Percentiles rank a stretch among this genome's conserved stretches.
These are phyloP conservation scores for Quercus variabilis DNA, from an alignment of 306 rosid genomes.

Conservation along the genomic window DNA sequence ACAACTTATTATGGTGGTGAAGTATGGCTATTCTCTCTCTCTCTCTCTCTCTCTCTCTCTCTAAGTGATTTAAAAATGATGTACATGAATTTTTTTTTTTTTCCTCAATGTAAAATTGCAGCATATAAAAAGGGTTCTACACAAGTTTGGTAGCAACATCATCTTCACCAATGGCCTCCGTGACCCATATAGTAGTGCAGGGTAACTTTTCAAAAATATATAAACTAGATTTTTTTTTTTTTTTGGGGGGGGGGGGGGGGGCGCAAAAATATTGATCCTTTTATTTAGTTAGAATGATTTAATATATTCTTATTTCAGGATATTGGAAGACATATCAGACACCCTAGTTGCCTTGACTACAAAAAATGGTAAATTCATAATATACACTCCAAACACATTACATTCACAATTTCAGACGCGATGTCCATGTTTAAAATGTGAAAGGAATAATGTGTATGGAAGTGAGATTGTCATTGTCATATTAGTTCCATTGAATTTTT, in stretches of 20 bases:
- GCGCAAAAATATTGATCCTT: background rate
- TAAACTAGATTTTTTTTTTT: no score
- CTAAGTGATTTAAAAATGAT: background rate
- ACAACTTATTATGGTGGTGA: background rate
- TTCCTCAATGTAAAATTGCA: conserved; percentile 20
- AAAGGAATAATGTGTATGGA: no score
- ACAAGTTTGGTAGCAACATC: conserved; percentile 25
- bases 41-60: background rate
- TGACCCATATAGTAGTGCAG: conserved; percentile 61
- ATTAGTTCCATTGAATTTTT: no score
- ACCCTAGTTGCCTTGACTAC: conserved; percentile 32
- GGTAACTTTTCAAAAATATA: conserved; percentile 27
- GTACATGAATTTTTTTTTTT: background rate
- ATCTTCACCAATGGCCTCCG: conserved; percentile 48
- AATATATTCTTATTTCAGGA: conserved; percentile 5
- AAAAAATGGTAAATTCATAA: conserved; percentile 17
- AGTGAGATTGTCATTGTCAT: no score
- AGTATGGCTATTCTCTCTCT: background rate
- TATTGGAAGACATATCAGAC: conserved; percentile 40
- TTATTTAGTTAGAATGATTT: no score
- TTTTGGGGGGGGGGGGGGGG: no score
- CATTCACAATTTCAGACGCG: no score
- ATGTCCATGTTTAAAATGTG: no score
- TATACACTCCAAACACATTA: no score
- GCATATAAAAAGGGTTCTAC: conserved; percentile 46